Evolutionary conservation across 176 grass and related monocot genomes (phyloP).

Genomic region (Oryza rufipogon): DNA sequence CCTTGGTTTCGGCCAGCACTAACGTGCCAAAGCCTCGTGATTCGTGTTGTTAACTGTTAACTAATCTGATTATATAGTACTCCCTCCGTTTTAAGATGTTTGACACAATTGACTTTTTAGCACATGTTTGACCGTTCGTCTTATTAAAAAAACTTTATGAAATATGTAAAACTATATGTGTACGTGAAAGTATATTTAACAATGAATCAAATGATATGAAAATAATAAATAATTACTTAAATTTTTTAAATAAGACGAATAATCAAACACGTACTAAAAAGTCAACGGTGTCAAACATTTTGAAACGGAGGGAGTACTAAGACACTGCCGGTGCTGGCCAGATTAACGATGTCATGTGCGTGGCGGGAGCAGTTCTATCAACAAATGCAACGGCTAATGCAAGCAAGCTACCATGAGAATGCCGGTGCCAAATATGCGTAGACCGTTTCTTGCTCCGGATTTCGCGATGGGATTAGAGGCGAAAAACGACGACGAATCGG

Average conservation of each 20-base stretch:
- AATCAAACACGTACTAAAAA: too few species aligned
- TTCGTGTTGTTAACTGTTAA: conserved; percentile 4
- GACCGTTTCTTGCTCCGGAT: conserved; percentile 47
- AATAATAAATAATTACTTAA: too few species aligned
- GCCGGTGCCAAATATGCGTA: conserved; percentile 2
- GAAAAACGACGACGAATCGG: conserved; percentile 7
- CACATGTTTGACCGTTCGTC: too few species aligned
- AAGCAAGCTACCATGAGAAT: not conserved
- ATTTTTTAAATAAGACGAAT: too few species aligned
- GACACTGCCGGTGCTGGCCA: not conserved
- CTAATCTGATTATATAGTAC: not conserved
- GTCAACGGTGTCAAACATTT: too few species aligned
- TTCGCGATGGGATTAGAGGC: conserved; percentile 33
- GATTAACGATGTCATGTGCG: conserved; percentile 31
- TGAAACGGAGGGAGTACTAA: too few species aligned
- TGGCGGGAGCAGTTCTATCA: not conserved
- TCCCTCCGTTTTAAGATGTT: too few species aligned
- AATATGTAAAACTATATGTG: too few species aligned
- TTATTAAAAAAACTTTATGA: too few species aligned
- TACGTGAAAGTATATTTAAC: too few species aligned
- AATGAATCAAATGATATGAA: too few species aligned
- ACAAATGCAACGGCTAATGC: not conserved
- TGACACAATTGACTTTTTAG: too few species aligned
- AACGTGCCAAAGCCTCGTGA: conserved; percentile 5
- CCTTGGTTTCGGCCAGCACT: not conserved